Evolutionary conservation across 139 green algal genomes (phyloP), one percentile per base, ranked within the genome.

Genomic region (Volvox reticuliferus): DNA sequence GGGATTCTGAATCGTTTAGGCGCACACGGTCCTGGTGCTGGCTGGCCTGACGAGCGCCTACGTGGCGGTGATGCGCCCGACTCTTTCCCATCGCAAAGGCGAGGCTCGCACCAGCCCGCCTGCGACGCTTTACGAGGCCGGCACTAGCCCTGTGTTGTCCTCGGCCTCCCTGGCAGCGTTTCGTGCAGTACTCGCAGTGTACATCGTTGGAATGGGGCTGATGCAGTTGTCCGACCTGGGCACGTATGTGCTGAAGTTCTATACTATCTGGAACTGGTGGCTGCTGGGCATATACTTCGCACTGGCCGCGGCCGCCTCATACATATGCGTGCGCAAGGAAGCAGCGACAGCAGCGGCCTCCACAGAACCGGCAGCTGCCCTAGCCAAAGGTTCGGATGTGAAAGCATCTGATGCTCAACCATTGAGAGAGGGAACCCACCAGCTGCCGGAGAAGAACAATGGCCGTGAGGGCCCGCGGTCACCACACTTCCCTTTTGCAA

Each of bases 261-360:
- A 89, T 71, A 89, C 84, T 19, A 88, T 88, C 14, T 88, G 82
- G 63, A 90, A 90, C 86, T 90, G 86, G 86, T 90, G 86, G 86
- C 73, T 90, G 50, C 86, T 90, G 73, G 86, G 71, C 0, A 33
- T 81, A 18, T 90, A 90, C n/a, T 90, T 90, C 33, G 32, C 73
- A 14, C 86, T 90, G 30, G 86, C 86, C 0, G 86, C 86, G n/a
- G 21, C 21, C 0, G 71, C 86, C 20, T 90, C 86, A 20, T 21
- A 1, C 1, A 0, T 61, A 21, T 89, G 85, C 85, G 17, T 17
- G 44, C 28, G 44, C 0, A 37, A 71, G 85, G 18, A 63, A 36
- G 35, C 22, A 20, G 61, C 30, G 6, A 63, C 63, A 0, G 67
- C 83, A 19, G 67, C 12, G 19, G 55, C 73, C 21, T 6, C 21